Conservation (phyloP, 768 basidiomycete genomes). For the Boletus vermiculosoides region DNA sequence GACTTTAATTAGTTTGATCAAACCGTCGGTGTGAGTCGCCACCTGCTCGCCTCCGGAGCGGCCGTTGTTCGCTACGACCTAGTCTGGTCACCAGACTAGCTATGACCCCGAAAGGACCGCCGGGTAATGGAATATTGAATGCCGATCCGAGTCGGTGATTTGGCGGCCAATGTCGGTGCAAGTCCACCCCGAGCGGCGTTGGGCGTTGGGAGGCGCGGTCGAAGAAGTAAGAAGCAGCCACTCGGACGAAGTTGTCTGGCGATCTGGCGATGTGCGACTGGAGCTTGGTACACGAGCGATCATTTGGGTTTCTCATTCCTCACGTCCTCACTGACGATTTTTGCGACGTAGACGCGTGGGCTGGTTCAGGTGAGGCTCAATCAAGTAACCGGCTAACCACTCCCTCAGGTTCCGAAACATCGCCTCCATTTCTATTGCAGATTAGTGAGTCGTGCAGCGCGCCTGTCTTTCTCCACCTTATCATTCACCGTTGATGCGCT, state of each 20-base stretch:
- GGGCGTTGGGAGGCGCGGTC: neutral
- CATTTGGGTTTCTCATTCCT: neutral
- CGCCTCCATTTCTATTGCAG: neutral
- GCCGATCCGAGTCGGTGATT: neutral
- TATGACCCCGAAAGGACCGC: too few species aligned
- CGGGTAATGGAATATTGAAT: too few species aligned
- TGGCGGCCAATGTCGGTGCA: neutral
- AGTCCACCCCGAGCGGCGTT: neutral
- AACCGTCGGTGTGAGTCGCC: too few species aligned
- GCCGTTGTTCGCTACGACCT: too few species aligned
- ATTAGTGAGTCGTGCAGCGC: neutral
- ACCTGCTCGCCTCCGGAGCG: too few species aligned
- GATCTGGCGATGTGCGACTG: neutral
- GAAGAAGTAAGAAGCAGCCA: neutral
- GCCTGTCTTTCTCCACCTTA: slow-evolving; percentile 7
- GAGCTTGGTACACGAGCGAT: neutral
- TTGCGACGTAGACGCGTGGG: too few species aligned
- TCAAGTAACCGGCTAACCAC: too few species aligned
- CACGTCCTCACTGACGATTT: too few species aligned
- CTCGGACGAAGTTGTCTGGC: neutral
- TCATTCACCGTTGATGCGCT: neutral
- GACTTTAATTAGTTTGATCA: too few species aligned
- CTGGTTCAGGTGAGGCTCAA: too few species aligned
- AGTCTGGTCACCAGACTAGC: too few species aligned
- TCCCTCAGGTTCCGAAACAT: too few species aligned